Evolutionary conservation across 306 rosid species (phyloP), one percentile per base, ranked within the genome.

Genomic region (Trifolium fragiferum): DNA sequence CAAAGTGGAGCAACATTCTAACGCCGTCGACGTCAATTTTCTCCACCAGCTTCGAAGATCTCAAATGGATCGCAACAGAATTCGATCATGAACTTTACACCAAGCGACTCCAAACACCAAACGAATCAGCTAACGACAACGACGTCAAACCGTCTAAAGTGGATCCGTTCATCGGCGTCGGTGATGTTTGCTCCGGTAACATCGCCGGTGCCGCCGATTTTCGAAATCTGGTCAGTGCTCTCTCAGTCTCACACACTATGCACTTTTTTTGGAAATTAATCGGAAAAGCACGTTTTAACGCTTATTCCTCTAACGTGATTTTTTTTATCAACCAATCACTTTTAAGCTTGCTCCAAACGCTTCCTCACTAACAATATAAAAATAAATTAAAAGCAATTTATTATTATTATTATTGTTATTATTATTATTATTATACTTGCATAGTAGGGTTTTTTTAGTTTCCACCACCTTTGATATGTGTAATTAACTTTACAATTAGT

Each of bases 211-310:
- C 51, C 76, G 49, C 57, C 67, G 37, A 41, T 78, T 77, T 84
- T 66, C 82, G 49, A 47, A 87, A 66, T 69, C 72, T 74, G 96
- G 98, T 93, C 40, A 79, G 88, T 81, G 66, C 74, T 68, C 65
- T 35, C 75, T 84, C 70, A 79, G 79, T 57, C 18, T 33, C 81
- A 68, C 75, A 68, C 79, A 75, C 79, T 51, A 21, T 21, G 18
- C 80, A 58, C 66, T 54, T 80, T 16, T n/a, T 1, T 30, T 30
- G 33, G 10, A 59, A 59, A 7, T 73, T 75, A 66, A 38, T 5
- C 68, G 9, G 21, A 60, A 60, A 60, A 77, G 38, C 68, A 10
- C 58, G 16, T 69, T 23, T 32, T 12, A 68, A 23, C 47, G 53
- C 10, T 30, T 60, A 25, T 12, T 14, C 38, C 47, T 69, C 78